Evolutionary conservation across 805 yeast species (phyloP), one percentile per base, ranked within the genome.

Genomic region (Maudiozyma turicensis): DNA sequence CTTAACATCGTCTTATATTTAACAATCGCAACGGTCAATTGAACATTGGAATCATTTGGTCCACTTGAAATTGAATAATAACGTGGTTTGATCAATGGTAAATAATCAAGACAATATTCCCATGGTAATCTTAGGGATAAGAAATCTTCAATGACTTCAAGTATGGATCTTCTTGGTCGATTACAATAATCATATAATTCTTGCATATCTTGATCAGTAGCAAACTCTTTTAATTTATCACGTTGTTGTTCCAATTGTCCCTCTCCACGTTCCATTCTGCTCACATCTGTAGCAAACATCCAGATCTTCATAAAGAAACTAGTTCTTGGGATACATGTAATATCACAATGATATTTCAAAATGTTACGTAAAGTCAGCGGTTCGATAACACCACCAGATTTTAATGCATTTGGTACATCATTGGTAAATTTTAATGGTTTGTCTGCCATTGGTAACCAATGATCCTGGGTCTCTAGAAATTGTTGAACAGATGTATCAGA

Each of bases 101-200:
- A 72, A 26, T 87, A 66, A 52, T 93, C 98, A 41, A 86, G 71
- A 5, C 88, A 57, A 58, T 84, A 83, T 50, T 79, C 83, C 35
- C 86, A 61, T 1, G 99, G 98, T 31, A 93, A 79, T 45, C 67
- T 73, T 40, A 93, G 71, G 5, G 87, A 76, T 52, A 77, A 80
- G 61, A 93, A 93, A 62, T 93, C 99, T 47, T 80, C 74, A 6
- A 93, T 63, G 0, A 86, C 84, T 63, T 93, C 99, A 26, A 89
- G 61, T 4, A 90, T 76, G 45, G 95, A 88, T 55, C 99, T 67
- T 54, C 96, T 74, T 5, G 98, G 97, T 51, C 98, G 71, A 61
- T 88, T 86, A n/a, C 95, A 95, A 65, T 93, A 93, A 64, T 91
- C 82, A 63, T 81, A 91, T 43, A 90, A 66, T 48, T 86, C 96